Evolutionary conservation across 2,329 filamentous ascomycete genomes (phyloP).

Genomic region (Teratosphaeria viscida): DNA sequence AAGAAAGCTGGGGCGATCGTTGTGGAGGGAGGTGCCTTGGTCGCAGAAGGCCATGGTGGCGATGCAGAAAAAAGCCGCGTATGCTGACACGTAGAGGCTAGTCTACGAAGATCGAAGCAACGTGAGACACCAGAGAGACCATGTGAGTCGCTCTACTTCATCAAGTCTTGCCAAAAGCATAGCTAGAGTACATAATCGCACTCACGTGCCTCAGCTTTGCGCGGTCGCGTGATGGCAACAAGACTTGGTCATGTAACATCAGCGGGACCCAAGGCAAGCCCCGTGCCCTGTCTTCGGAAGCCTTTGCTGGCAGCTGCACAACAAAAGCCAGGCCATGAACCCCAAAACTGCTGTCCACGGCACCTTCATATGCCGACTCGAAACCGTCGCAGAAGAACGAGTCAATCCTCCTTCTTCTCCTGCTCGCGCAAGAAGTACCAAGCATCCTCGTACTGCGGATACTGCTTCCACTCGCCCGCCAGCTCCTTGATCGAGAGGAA

Average conservation of each 20-base stretch:
- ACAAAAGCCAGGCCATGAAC: background rate
- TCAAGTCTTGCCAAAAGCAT: background rate
- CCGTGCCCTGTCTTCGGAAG: background rate
- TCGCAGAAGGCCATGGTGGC: too few species aligned
- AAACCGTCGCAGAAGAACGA: constrained; percentile 2
- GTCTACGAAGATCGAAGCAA: background rate
- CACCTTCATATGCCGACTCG: constrained; percentile 3
- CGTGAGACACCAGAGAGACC: background rate
- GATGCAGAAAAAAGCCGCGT: too few species aligned
- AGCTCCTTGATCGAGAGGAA: constrained; percentile 25
- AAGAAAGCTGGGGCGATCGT: too few species aligned
- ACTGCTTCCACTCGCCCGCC: constrained; percentile 25
- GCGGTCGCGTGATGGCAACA: background rate
- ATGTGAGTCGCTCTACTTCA: background rate
- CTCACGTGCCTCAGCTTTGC: background rate
- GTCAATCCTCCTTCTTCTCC: constrained; percentile 14
- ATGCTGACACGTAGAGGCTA: too few species aligned
- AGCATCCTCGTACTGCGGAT: constrained; percentile 23
- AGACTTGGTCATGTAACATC: background rate
- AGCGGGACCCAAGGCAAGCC: background rate
- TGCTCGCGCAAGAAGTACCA: constrained; percentile 25
- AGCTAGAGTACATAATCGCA: background rate
- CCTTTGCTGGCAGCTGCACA: background rate
- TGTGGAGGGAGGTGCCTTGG: too few species aligned
- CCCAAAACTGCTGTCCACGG: background rate